Percentiles rank a stretch among this genome's conserved stretches.
Conservation (phyloP, 2,329 filamentous ascomycete genomes). For the Amylocarpus encephaloides region DNA sequence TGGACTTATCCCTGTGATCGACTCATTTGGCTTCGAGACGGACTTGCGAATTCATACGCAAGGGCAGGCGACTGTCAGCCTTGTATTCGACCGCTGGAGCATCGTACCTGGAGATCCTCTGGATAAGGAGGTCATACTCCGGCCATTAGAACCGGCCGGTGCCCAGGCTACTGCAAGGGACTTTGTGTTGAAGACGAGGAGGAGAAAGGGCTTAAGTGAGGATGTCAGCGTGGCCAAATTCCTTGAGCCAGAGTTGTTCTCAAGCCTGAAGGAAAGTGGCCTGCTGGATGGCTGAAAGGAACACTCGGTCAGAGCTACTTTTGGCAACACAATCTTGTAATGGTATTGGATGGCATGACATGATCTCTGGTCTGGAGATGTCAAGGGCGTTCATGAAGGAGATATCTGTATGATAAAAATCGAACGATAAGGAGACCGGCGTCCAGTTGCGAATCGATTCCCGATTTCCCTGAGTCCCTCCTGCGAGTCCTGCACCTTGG, state of each 20-base stretch:
- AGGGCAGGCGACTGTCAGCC: slow-evolving; percentile 79
- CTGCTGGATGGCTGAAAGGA: slow-evolving; percentile 58
- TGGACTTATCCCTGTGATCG: slow-evolving; percentile 89
- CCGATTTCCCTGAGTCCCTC: too few species aligned
- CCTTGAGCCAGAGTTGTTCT: slow-evolving; percentile 88
- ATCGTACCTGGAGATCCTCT: slow-evolving; percentile 94
- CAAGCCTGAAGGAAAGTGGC: slow-evolving; percentile 80
- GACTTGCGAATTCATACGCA: slow-evolving; percentile 94
- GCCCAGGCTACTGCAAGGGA: slow-evolving; percentile 88
- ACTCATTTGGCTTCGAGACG: slow-evolving; percentile 96
- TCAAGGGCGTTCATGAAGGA: background rate
- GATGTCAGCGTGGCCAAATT: slow-evolving; percentile 96
- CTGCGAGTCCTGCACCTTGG: background rate
- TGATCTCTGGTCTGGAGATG: slow-evolving; percentile 2
- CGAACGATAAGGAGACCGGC: background rate
- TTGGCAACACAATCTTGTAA: slow-evolving; percentile 3
- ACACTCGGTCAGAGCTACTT: background rate
- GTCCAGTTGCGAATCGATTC: too few species aligned
- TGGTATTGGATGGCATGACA: slow-evolving; percentile 10
- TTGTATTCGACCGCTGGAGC: slow-evolving; percentile 94
- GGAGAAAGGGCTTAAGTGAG: slow-evolving; percentile 89
- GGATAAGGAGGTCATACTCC: slow-evolving; percentile 75
- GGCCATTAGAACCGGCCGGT: slow-evolving; percentile 79
- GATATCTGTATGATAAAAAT: background rate
- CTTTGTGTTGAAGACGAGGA: slow-evolving; percentile 92